Evolutionary conservation across 1,139 yeast genomes (phyloP), one percentile per base, ranked within the genome.

Genomic region (Kodamaea sp.): DNA sequence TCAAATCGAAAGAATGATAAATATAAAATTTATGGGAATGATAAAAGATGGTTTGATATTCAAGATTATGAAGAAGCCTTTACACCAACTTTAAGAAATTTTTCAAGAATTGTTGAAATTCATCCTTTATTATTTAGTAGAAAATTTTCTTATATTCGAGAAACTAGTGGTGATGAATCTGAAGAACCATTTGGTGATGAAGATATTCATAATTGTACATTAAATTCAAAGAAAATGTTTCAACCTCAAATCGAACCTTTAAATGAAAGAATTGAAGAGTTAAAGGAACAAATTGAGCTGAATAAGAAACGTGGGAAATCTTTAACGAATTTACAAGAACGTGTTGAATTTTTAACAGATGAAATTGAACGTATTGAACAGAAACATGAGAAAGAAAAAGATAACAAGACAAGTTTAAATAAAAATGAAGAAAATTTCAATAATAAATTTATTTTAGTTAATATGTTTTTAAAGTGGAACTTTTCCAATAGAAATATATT

Each of bases 391-490:
- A 3, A 28, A 2, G 8, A n/a, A 29, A n/a, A 29, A 22, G 11
- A 8, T n/a, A 29, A 8, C 2, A 15, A 20, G 32, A 20, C 30
- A 15, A 8, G 36, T 31, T 11, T 15, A 15, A 9, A 26, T 9
- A 26, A 33, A n/a, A 24, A 34, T 5, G 46, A 47, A 8, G 68
- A 60, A 28, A 55, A 53, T 29, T 72, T 66, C 47, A 64, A 68
- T 40, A 71, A 72, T 47, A 66, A 63, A 42, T 71, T 72, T 44
- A 55, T 69, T 2, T 54, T 70, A 25, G 58, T 68, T 24, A 60
- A 66, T 32, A 69, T 68, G 73, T 57, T 67, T 31, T 53, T 70
- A 33, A 71, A 70, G 44, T 72, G 76, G 75, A 71, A 71, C 45
- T 59, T 60, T 31, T 45, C 54, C 10, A 68, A 65, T 40, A 49